phyloP scores from a whole-genome alignment of 2,329 filamentous ascomycete genomes.

The Coniosporium tulheliwenetii region DNA sequence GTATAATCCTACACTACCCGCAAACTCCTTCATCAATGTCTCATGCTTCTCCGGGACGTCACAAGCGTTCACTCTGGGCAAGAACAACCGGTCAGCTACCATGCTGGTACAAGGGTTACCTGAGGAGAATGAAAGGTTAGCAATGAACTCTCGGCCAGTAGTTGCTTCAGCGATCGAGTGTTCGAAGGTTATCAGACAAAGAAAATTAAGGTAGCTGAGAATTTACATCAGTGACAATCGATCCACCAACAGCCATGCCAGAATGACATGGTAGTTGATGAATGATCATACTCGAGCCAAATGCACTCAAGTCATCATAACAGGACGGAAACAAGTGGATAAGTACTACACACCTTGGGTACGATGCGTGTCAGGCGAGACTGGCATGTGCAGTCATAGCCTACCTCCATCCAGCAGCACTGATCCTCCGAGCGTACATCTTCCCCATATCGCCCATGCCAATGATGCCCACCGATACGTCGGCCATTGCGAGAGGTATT shows the following conservation, averaged over 20 bases:
- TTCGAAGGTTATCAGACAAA: conserved; percentile 55
- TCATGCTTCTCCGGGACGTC: conserved; percentile 84
- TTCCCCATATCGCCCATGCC: conserved; percentile 99
- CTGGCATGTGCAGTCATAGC: conserved; percentile 8
- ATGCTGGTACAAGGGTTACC: not conserved
- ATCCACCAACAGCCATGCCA: conserved; percentile 46
- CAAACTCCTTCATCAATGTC: conserved; percentile 64
- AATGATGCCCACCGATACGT: conserved; percentile 79
- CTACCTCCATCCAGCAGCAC: conserved; percentile 94
- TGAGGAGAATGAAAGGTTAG: not conserved
- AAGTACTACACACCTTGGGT: conserved; percentile 6
- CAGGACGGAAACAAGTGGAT: conserved; percentile 11
- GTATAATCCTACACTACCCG: conserved; percentile 59
- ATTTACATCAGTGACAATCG: conserved; percentile 92
- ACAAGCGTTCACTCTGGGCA: conserved; percentile 76
- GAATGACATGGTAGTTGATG: conserved; percentile 53
- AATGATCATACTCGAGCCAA: conserved; percentile 96
- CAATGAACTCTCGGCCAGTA: too few relatives aligned
- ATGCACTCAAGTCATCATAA: conserved; percentile 99
- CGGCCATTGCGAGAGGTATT: conserved; percentile 33
- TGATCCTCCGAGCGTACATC: conserved; percentile 87
- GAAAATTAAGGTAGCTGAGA: conserved; percentile 94
- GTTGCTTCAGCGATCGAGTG: too few relatives aligned
- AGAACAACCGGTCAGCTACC: conserved; percentile 10
- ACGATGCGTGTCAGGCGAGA: too few relatives aligned